Evolutionary conservation across 768 basidiomycete species (phyloP).

Genomic region (Kwoniella shandongensis): DNA sequence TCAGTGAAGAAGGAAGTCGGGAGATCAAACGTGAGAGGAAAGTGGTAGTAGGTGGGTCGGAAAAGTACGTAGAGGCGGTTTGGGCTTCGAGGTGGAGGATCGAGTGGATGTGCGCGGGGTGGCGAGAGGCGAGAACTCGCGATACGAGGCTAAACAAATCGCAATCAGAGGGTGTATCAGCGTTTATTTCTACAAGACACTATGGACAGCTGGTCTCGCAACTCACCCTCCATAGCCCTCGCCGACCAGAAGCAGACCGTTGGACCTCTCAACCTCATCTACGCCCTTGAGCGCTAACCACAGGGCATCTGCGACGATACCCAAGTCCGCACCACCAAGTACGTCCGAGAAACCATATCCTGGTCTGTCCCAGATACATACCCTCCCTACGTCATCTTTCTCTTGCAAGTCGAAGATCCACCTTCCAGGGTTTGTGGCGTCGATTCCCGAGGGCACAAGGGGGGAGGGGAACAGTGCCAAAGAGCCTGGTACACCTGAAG

Average conservation of each 20-base stretch:
- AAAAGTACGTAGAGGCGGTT: constrained; percentile 51
- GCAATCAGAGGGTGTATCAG: not conserved
- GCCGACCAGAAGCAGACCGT: constrained; percentile 42
- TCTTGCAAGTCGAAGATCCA: constrained; percentile 51
- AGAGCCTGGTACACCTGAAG: constrained; percentile 51
- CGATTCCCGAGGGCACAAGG: constrained; percentile 28
- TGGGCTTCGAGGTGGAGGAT: constrained; percentile 52
- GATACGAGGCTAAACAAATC: constrained; percentile 33
- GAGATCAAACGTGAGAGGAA: constrained; percentile 41
- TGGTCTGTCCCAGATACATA: constrained; percentile 53
- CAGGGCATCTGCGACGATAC: constrained; percentile 43
- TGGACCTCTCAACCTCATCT: constrained; percentile 17
- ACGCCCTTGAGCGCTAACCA: constrained; percentile 35
- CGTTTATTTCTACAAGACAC: not conserved
- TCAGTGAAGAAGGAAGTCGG: constrained; percentile 42
- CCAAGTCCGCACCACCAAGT: constrained; percentile 41
- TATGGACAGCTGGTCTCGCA: not conserved
- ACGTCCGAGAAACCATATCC: constrained; percentile 53
- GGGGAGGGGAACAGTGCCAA: constrained; percentile 42
- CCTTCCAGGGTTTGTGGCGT: constrained; percentile 42
- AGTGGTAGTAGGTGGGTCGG: constrained; percentile 36
- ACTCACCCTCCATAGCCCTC: constrained; percentile 53
- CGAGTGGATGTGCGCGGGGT: constrained; percentile 41
- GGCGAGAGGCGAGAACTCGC: constrained; percentile 48
- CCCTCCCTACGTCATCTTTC: constrained; percentile 41